Evolutionary conservation across 129 eudicot genomes (phyloP), one percentile per base, ranked within the genome.

Genomic region (Sambucus nigra): DNA sequence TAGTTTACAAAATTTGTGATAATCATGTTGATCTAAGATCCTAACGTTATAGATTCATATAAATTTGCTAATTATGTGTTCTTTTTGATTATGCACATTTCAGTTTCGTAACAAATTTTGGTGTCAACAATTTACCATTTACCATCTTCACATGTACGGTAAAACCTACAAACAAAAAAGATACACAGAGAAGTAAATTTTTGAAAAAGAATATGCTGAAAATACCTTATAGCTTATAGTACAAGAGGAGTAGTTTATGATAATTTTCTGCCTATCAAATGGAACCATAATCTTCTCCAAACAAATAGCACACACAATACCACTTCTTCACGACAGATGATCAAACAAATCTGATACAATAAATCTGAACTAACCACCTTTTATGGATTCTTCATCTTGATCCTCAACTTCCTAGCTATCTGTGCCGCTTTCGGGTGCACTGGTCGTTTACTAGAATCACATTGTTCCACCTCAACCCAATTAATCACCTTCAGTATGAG

Each of bases 331-430:
- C 42, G n/a, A 71, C 39, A 39, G 14, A 4, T 9, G 27, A 46
- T 17, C 35, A 48, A 29, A 59, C 28, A 25, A 61, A 40, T 33
- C 19, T 41, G 64, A 62, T 57, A 55, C 54, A 18, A 35, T 19
- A 40, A 9, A 40, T 9, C n/a, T n/a, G n/a, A n/a, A 15, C 55
- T 12, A 45, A 28, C 41, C 51, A 13, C 7, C 5, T 5, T 40
- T 78, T 72, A 87, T 42, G 97, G 94, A 48, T 89, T 89, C 72
- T 81, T 89, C 94, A 81, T 80, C 63, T 81, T 85, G 67, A 89
- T 89, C 75, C 98, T 84, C 23, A 89, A 54, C 71, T 89, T 89
- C 65, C 98, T 84, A 5, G 95, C 86, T 65, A 81, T 69, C 55
- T 76, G 88, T 40, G 95, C 76, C 39, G 98, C 94, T 61, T 73